Evolutionary conservation across 169 alveolate species (phyloP), one percentile per base, ranked within the genome.

Genomic region (Plasmodium vinckei): DNA sequence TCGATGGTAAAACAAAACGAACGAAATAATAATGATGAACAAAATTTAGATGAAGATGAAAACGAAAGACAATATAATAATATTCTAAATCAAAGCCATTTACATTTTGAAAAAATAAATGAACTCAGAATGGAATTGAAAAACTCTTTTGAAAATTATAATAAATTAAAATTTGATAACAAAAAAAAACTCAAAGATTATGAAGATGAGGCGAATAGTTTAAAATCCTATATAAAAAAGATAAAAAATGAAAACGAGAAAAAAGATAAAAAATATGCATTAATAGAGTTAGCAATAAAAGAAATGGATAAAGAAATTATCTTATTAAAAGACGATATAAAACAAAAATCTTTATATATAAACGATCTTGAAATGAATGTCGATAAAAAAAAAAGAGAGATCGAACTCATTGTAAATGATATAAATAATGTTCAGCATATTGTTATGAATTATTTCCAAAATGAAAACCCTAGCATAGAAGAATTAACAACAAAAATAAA

Each of bases 241-340:
- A 25, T 79, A 15, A 72, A 79, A 79, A 71, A 79, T 19, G 89
- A 79, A 67, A 79, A 79, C 47, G 79, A 65, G 51, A 79, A 79
- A 79, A 79, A 79, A 67, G 82, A 79, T 54, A 57, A 79, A 47
- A 79, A 79, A 39, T 68, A 79, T 67, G 89, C 79, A 1, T 47
- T 79, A 79, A 65, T 79, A 19, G 89, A 79, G 49, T 13, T 79
- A 54, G 89, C 89, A 5, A 79, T 79, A 54, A 47, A 79, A 53
- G 89, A 79, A 79, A 79, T 79, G 89, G 84, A 79, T 67, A 79
- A 79, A 33, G 89, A 79, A 57, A 65, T 79, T 33, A 79, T 61
- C 17, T 65, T 65, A n/a, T 61, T 79, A 7, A 79, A 79, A 47
- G 71, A 49, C 21, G 72, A 79, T 19, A 42, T 79, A 13, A 60